Base-by-base conservation (phyloP, 257 asterid genomes). In the Solanum corneliomulleri region DNA sequence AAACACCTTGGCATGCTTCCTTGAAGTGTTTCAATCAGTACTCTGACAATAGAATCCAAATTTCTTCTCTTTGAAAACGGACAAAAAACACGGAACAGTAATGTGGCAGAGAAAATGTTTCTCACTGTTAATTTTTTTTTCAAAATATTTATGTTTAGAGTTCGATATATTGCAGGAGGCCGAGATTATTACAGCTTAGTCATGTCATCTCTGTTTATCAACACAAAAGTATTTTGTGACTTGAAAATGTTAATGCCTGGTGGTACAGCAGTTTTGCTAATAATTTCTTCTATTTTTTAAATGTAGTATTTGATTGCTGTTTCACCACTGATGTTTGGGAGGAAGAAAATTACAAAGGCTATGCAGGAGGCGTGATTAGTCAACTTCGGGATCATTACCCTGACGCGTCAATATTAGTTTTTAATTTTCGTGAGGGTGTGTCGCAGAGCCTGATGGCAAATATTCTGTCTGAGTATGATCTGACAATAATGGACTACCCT, bases 401-500 rank as follows among this genome's bases (percentile, higher is more conserved):
- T 23, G 99, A 96, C 85, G 95, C 95, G 66, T 93, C 98, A 86
- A 90, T 96, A 84, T 83, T 96, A 92, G 97, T 94, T 87, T 96
- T 96, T 91, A 96, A 95, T 92, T 96, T 96, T 82, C 94, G 96
- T 45, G 96, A 95, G 70, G 99, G 93, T 42, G 92, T 89, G 72
- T 86, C 90, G 52, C 92, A 90, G 85, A 94, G 97, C 90, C 92
- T 88, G 89, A 94, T 96, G 82, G 94, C 97, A 56, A 91, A 88
- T 91, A 96, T 93, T 83, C 88, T 96, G 91, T 89, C 95, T 7
- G 98, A 94, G 82, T 93, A 92, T 89, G 98, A 96, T 86, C 89
- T 95, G 92, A 96, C 99, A 58, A 91, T 96, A 90, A 95, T 95
- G 96, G 98, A 96, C 92, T 96, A 96, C 86, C 99, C 98, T 87